phyloP scores from a whole-genome alignment of 345 rosid species.

The Pugionium cornutum region DNA sequence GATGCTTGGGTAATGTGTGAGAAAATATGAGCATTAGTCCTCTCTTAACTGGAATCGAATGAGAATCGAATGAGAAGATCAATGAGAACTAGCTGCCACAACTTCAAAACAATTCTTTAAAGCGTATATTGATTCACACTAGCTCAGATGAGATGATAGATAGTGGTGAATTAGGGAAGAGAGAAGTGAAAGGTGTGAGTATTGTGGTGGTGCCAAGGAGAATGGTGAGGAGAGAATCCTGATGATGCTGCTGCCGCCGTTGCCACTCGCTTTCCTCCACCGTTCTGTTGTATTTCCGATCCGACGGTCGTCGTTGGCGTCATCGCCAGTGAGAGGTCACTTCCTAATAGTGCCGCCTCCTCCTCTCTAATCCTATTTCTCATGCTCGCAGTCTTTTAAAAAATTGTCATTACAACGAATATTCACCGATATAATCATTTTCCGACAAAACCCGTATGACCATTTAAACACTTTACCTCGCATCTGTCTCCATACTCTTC shows the following conservation, averaged over 20 bases:
- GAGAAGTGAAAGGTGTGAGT: constrained; percentile 38
- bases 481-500: constrained; percentile 17
- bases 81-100: no score
- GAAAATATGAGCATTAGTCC: not conserved
- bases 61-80: no score
- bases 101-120: not conserved
- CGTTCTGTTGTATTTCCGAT: constrained; percentile 43
- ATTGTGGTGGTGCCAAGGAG: constrained; percentile 62
- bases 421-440: not conserved
- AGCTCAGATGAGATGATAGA: constrained; percentile 13
- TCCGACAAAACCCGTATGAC: not conserved
- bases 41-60: constrained; percentile 9
- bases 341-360: constrained; percentile 47
- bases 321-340: constrained; percentile 62
- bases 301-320: constrained; percentile 36
- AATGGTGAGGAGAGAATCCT: constrained; percentile 86
- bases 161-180: constrained; percentile 16
- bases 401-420: not conserved
- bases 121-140: not conserved
- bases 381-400: constrained; percentile 48
- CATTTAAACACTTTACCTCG: constrained; percentile 18
- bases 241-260: constrained; percentile 99
- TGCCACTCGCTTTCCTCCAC: constrained; percentile 35
- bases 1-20: no score
- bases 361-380: constrained; percentile 42